phyloP scores from a whole-genome alignment of 768 basidiomycete genomes.

The Cystofilobasidium macerans region DNA sequence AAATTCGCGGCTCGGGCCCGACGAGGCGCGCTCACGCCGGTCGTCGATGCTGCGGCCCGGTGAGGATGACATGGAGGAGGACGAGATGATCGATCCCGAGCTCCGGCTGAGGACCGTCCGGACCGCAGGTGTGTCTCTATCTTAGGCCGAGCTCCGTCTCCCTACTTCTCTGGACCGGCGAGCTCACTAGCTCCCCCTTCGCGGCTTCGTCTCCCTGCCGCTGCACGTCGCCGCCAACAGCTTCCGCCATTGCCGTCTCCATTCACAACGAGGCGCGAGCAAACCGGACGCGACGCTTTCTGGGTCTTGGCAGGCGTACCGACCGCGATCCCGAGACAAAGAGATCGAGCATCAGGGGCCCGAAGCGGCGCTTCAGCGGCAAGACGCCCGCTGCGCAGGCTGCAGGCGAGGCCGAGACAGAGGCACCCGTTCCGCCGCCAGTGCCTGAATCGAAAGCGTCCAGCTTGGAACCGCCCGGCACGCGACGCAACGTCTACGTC shows the following conservation, averaged over 20 bases:
- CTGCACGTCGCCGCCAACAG: conserved; percentile 29
- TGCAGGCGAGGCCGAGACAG: conserved; percentile 10
- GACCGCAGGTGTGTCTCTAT: conserved; percentile 47
- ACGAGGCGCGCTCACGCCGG: not conserved
- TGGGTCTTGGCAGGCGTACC: conserved; percentile 10
- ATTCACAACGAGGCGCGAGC: conserved; percentile 53
- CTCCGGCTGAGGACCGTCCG: conserved; percentile 81
- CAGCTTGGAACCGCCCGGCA: conserved; percentile 13
- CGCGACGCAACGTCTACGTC: conserved; percentile 65
- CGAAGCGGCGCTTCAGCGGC: conserved; percentile 4
- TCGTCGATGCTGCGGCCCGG: not conserved
- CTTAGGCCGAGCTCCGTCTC: not conserved
- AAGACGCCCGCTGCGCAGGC: not conserved
- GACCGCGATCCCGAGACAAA: conserved; percentile 19
- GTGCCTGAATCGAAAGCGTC: conserved; percentile 1
- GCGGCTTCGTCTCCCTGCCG: not conserved
- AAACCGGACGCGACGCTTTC: conserved; percentile 16
- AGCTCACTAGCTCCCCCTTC: no score
- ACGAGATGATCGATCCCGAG: conserved; percentile 52
- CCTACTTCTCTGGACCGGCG: no score
- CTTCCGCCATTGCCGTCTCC: conserved; percentile 77
- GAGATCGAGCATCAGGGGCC: not conserved
- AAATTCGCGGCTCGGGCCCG: not conserved
- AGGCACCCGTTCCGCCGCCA: conserved; percentile 14
- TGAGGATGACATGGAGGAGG: conserved; percentile 18